Percentiles rank a stretch among this genome's conserved stretches.
Evolutionary conservation across 352 stramenopile species (phyloP).

Genomic region (Pythium grandisporangium): DNA sequence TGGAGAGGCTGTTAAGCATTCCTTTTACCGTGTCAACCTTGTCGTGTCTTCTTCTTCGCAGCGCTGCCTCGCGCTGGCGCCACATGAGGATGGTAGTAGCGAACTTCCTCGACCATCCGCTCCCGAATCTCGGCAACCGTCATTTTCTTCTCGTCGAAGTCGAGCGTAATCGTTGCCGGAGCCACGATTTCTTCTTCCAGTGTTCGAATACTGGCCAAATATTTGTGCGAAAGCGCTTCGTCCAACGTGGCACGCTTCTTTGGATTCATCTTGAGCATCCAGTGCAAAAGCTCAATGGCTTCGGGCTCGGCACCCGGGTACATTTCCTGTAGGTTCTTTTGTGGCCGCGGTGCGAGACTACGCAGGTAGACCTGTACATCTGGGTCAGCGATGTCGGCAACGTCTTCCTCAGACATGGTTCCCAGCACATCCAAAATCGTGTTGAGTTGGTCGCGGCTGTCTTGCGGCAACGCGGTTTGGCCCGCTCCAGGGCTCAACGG

Average conservation of each 20-base stretch:
- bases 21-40: no score
- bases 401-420: constrained; percentile 82
- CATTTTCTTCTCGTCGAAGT: constrained; percentile 85
- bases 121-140: constrained; percentile 70
- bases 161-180: constrained; percentile 67
- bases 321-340: constrained; percentile 73
- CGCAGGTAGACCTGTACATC: constrained; percentile 80
- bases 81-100: constrained; percentile 59
- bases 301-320: constrained; percentile 77
- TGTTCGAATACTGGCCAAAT: constrained; percentile 75
- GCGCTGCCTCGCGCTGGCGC: constrained; percentile 1
- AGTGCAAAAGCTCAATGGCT: constrained; percentile 68
- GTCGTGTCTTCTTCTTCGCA: constrained; percentile 12
- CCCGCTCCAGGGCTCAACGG: constrained; percentile 66
- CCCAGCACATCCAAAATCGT: constrained; percentile 83
- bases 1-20: no score
- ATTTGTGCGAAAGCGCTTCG: constrained; percentile 77
- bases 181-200: constrained; percentile 83
- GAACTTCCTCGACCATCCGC: constrained; percentile 73
- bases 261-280: constrained; percentile 86
- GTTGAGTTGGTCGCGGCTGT: constrained; percentile 81
- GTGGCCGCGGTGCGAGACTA: constrained; percentile 52
- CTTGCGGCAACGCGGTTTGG: constrained; percentile 67
- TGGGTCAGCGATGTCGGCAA: constrained; percentile 75
- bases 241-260: constrained; percentile 71